Conservation (phyloP, 139 green algal species). For the Chlorella sorokiniana region DNA sequence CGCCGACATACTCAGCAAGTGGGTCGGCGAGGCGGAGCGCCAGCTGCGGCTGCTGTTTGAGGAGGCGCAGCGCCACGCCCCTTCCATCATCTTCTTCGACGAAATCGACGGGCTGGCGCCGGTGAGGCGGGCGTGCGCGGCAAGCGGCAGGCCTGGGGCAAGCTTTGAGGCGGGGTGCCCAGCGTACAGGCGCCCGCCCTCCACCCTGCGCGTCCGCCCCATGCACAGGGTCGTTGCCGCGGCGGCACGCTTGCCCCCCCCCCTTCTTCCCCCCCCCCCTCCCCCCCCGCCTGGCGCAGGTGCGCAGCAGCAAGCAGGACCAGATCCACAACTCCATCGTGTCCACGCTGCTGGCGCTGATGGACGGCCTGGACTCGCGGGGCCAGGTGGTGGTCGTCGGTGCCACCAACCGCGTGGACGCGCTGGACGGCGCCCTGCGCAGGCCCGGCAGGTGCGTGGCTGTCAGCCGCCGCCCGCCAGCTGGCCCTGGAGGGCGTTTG, state of each 20-base stretch:
- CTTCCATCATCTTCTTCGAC: conserved; percentile 90
- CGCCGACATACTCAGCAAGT: conserved; percentile 94
- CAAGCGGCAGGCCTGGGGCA: neutral
- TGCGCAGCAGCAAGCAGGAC: conserved; percentile 85
- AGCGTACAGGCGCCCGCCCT: too few relatives aligned
- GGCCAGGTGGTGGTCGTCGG: conserved; percentile 81
- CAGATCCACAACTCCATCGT: conserved; percentile 99
- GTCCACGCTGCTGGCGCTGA: conserved; percentile 93
- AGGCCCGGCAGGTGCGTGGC: conserved; percentile 52
- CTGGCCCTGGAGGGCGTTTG: too few relatives aligned
- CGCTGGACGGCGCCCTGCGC: conserved; percentile 76
- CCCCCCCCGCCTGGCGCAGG: conserved; percentile 37
- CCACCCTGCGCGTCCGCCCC: too few relatives aligned
- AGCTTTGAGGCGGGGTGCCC: neutral
- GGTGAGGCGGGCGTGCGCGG: conserved; percentile 43
- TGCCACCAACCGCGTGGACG: conserved; percentile 81
- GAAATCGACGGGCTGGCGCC: conserved; percentile 87
- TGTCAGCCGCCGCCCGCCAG: neutral
- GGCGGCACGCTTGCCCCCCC: neutral
- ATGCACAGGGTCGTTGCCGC: too few relatives aligned
- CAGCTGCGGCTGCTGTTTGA: conserved; percentile 94
- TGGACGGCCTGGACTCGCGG: conserved; percentile 92
- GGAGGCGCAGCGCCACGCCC: conserved; percentile 77
- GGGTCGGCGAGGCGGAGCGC: conserved; percentile 94
- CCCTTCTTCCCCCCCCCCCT: neutral